A percentile compares a stretch with the other conserved stretches of the same genome.
These are phyloP conservation scores for Tephrocybe rancida DNA, from an alignment of 768 basidiomycete genomes.

Conservation along the genomic window DNA sequence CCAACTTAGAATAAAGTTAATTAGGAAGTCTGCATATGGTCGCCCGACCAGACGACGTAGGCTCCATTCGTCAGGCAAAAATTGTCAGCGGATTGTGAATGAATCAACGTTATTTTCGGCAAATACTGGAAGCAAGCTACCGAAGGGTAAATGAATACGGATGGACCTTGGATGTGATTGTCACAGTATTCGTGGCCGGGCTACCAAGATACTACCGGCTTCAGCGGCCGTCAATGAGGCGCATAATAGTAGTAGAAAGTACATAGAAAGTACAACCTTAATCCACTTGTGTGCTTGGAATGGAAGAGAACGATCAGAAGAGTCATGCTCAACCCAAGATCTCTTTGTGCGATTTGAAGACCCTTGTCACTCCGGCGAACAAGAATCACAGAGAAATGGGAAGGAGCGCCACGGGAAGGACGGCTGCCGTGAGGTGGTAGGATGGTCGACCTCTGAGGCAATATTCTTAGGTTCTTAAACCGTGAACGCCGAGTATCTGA, in stretches of 20 bases:
- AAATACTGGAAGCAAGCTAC: background rate
- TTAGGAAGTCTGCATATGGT: background rate
- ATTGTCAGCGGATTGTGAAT: background rate
- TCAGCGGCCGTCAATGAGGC: background rate
- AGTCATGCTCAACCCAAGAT: too few relatives aligned
- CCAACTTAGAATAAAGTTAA: background rate
- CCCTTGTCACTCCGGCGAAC: background rate
- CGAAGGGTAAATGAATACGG: background rate
- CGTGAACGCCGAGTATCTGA: slow-evolving; percentile 15
- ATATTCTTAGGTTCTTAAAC: background rate
- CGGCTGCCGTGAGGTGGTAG: slow-evolving; percentile 6
- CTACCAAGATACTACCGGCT: background rate
- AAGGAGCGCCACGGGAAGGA: slow-evolving; percentile 14
- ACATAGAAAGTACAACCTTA: too few relatives aligned
- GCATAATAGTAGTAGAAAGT: too few relatives aligned
- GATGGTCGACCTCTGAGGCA: background rate
- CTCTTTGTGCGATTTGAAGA: background rate
- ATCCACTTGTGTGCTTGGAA: too few relatives aligned
- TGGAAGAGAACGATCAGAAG: too few relatives aligned
- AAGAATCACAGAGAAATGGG: background rate
- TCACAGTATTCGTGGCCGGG: background rate
- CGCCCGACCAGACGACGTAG: too few relatives aligned
- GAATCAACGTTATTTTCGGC: background rate
- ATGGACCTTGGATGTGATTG: background rate
- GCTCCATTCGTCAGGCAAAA: too few relatives aligned